Evolutionary conservation across 2,329 filamentous ascomycete species (phyloP), one percentile per base, ranked within the genome.

Genomic region (Proliferodiscus dingleyae): DNA sequence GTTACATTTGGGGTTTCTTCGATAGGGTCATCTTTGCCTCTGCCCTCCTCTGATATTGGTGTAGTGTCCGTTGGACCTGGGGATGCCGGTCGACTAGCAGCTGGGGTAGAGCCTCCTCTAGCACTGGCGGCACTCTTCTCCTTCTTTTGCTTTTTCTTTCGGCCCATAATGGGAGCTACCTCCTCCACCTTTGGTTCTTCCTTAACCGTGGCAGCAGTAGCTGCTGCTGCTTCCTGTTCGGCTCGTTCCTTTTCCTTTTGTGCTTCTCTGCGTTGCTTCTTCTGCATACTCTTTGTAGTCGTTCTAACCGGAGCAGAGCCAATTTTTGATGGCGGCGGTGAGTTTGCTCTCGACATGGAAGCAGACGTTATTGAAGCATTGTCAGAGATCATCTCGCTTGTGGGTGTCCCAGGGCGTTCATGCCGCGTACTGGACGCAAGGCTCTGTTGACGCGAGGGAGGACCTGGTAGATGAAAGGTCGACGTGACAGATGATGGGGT

Each of bases 131-230:
- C 49, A 5, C 54, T 58, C 57, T 79, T 83, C 57, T 85, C 81
- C 67, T 89, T 91, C 72, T 87, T 89, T 63, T 87, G 80, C 68
- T 91, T 93, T 72, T 89, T 91, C 72, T 89, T 89, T 42, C 87
- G 79, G 26, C 85, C 85, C 39, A 89, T 64, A 32, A 94, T 85
- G 0, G 88, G 87, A 6, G 81, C 87, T 54, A 77, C 71, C 8
- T 72, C 69, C 38, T 73, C 69, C 2, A 23, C 34, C n/a, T 37
- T 37, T 8, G 64, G 64, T 28, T 62, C 55, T 21, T 53, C 43
- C 28, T 59, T 61, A 19, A 38, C 52, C 6, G 53, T 52, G 23
- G 79, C 76, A 52, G 69, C 67, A n/a, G n/a, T n/a, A 19, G 40
- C 52, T 6, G 53, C 53, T 24, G 79, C 76, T 53, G 69, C 67